Base-by-base conservation (phyloP, 139 green algal species). In the Asterochloris erici region DNA sequence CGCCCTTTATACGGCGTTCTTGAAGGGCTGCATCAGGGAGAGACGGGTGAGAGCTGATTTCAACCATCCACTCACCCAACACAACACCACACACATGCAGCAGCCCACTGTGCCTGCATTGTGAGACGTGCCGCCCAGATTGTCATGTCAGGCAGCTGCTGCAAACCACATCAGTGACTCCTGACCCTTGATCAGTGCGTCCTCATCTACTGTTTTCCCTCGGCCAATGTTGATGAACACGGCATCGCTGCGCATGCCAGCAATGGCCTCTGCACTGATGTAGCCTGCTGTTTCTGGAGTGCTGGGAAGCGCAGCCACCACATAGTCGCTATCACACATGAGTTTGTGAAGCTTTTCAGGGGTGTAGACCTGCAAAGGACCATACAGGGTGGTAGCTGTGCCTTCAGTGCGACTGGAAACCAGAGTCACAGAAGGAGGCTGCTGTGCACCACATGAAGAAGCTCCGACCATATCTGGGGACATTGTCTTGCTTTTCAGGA, bases 201-300 rank as follows among this genome's bases (percentile, higher is more conserved):
- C 74, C 84, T 97, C 93, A 78, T 96, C 92, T 0, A 96, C 88
- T 66, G 88, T 94, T 76, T 91, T 93, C 19, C 94, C 94, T 9
- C 94, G 81, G 11, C 94, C 94, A 61, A 98, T 84, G 84, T 96
- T 98, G 68, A 98, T 84, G 78, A 98, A 90, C 66, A 96, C 93
- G 15, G 63, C 91, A 27, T 84, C 87, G 24, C 88, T 89, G 81
- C 90, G 88, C 93, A 95, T 95, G 16, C 88, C 86, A 14, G 85
- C 85, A 27, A 96, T 88, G 16, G 90, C 91, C 29, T 73, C 86
- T 1, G 80, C 66, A 63, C 79, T 81, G 61, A 95, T 77, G 15
- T 96, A 78, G 66, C 92, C 84, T 80, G 94, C 60, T 54, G 91
- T 95, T 15, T 85, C 76, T 11, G 88, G 86, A 26, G 92, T 96